Percentiles rank a stretch among this genome's conserved stretches.
Conservation (phyloP, 176 grass and related monocot genomes). For the Poa annua region DNA sequence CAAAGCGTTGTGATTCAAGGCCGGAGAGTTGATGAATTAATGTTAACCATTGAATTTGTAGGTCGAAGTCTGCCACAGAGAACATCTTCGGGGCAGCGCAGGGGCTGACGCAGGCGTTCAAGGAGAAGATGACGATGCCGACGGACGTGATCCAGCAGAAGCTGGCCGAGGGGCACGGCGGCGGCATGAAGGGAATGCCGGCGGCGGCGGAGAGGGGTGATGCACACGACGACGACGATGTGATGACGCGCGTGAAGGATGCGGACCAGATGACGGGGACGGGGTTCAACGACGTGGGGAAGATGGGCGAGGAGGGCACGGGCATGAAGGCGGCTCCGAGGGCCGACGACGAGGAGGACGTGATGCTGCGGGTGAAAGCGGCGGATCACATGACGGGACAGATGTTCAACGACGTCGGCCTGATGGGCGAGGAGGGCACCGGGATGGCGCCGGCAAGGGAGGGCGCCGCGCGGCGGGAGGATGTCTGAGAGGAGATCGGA, state of each 20-base stretch:
- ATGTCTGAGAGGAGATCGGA: background rate
- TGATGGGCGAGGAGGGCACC: slow-evolving; percentile 49
- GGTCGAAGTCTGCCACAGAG: slow-evolving; percentile 36
- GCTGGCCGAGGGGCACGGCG: background rate
- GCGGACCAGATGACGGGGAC: slow-evolving; percentile 55
- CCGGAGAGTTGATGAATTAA: background rate
- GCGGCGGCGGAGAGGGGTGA: background rate
- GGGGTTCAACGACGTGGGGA: slow-evolving; percentile 50
- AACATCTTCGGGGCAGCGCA: slow-evolving; percentile 45
- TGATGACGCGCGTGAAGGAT: slow-evolving; percentile 37
- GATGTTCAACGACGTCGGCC: slow-evolving; percentile 50
- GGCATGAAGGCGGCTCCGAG: background rate
- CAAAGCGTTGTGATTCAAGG: background rate
- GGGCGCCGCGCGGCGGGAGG: background rate
- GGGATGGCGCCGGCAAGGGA: slow-evolving; percentile 23
- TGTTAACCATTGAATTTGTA: background rate
- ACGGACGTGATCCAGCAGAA: slow-evolving; percentile 51
- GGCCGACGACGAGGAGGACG: slow-evolving; percentile 10
- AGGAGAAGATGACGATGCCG: slow-evolving; percentile 52
- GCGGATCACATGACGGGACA: slow-evolving; percentile 55
- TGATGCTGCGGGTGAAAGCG: slow-evolving; percentile 40
- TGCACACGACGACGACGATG: slow-evolving; percentile 2
- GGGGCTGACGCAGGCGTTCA: slow-evolving; percentile 31
- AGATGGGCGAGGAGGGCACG: slow-evolving; percentile 35
- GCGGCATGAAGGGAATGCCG: background rate